A percentile compares a stretch with the other conserved stretches of the same genome.
phyloP scores from a whole-genome alignment of 148 eudicot species.

The Mesembryanthemum crystallinum region DNA sequence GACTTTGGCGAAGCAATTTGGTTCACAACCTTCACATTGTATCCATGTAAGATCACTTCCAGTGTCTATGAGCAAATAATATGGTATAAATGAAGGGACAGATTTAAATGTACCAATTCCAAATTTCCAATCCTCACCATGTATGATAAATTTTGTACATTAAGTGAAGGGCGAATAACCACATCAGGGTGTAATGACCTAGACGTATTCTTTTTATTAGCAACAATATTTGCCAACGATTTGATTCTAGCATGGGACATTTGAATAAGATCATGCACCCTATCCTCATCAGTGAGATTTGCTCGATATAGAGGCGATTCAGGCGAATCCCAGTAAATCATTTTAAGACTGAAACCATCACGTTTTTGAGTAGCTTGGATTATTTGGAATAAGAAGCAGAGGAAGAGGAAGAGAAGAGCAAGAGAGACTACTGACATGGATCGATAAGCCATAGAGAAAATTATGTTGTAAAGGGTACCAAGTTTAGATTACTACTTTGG shows the following conservation, averaged over 20 bases:
- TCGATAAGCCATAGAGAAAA: no score
- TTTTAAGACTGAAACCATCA: conserved; percentile 10
- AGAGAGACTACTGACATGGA: no score
- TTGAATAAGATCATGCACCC: neutral
- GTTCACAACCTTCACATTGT: conserved; percentile 23
- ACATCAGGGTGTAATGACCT: neutral
- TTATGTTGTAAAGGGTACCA: no score
- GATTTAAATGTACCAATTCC: no score
- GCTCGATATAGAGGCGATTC: conserved; percentile 16
- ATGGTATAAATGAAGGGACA: neutral
- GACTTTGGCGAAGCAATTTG: conserved; percentile 12
- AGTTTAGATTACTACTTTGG: no score
- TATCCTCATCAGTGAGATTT: conserved; percentile 4
- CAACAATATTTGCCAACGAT: neutral
- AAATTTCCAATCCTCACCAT: conserved; percentile 16
- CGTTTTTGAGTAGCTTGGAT: no score
- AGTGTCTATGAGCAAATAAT: conserved; percentile 6
- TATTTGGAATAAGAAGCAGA: no score
- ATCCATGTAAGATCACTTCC: conserved; percentile 15
- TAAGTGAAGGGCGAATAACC: neutral
- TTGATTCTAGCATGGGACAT: conserved; percentile 10
- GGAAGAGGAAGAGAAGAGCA: no score
- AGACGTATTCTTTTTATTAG: neutral
- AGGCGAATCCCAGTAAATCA: conserved; percentile 19
- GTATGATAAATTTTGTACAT: neutral